Evolutionary conservation across 2,329 filamentous ascomycete species (phyloP), one percentile per base, ranked within the genome.

Genomic region (Emericellopsis cladophorae): DNA sequence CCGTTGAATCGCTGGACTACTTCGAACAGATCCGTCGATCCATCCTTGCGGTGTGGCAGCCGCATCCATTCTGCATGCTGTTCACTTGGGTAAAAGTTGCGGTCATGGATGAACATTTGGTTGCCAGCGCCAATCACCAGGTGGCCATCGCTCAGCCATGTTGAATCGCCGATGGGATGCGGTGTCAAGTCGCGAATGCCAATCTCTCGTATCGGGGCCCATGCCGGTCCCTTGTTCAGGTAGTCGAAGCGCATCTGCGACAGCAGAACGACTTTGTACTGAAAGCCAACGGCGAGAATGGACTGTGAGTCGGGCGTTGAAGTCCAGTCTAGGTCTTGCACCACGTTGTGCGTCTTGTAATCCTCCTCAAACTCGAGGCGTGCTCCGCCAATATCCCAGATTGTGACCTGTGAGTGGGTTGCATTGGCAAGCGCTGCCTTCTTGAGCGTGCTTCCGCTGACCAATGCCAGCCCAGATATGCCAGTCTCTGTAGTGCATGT

Each of bases 171-270:
- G 39, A 95, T 94, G 0, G 87, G 84, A 57, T 95, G 86, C 23
- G 88, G 85, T 11, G 88, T 94, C 31, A 88, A 67, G 44, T 89
- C 81, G 46, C 82, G 74, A 44, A 88, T 89, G 51, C 73, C 79
- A 42, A 95, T 85, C 54, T 94, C 84, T 36, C 84, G 73, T 44
- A 95, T 82, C 21, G 83, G 72, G 1, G 85, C 83, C 89, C 89
- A 95, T 0, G 88, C 86, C n/a, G 87, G 84, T 1, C 84, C 83
- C 45, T 85, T 81, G 51, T 89, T 87, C 15, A 95, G 68, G 55
- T 95, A 95, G 58, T 95, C 87, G 54, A 92, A 95, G 11, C 89
- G 82, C 64, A 94, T 79, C 54, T 95, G 88, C 6, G 84, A 81
- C 22, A 95, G 72, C 3, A 95, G 68, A 24, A 93, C 62, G 5